phyloP scores from a whole-genome alignment of 148 eudicot species.

The Silene latifolia region DNA sequence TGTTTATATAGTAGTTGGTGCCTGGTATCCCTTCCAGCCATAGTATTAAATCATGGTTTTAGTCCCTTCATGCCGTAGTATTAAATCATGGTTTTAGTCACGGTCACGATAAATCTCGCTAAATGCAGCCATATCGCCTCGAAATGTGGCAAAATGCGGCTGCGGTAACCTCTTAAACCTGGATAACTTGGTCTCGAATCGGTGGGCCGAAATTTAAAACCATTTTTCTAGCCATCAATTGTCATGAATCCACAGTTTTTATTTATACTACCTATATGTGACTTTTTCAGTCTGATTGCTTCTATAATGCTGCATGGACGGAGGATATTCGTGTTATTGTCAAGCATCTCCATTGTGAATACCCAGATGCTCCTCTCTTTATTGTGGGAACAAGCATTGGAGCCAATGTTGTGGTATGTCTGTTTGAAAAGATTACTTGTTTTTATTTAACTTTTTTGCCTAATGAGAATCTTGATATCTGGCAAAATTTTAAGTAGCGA shows the following conservation, averaged over 20 bases:
- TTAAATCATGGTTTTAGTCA: too few species aligned
- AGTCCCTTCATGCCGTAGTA: too few species aligned
- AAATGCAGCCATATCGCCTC: too few species aligned
- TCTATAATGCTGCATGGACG: slow-evolving; percentile 97
- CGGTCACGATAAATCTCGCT: too few species aligned
- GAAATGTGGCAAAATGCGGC: too few species aligned
- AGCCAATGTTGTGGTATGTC: slow-evolving; percentile 79
- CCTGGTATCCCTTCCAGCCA: neutral
- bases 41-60: too few species aligned
- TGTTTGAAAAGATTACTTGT: neutral
- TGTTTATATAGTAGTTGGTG: neutral
- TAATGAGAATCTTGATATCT: neutral
- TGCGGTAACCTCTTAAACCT: too few species aligned
- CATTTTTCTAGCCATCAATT: neutral
- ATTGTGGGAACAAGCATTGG: slow-evolving; percentile 88
- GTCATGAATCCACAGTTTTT: neutral
- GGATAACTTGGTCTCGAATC: too few species aligned
- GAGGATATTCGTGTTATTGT: slow-evolving; percentile 66
- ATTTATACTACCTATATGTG: neutral
- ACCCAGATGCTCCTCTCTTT: slow-evolving; percentile 65
- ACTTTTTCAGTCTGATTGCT: slow-evolving; percentile 72
- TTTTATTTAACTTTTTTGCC: neutral
- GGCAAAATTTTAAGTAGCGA: neutral
- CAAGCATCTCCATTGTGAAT: slow-evolving; percentile 63
- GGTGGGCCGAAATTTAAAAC: too few species aligned